Base-by-base conservation (phyloP, 805 yeast species). In the Monosporozyma yasuniensis region DNA sequence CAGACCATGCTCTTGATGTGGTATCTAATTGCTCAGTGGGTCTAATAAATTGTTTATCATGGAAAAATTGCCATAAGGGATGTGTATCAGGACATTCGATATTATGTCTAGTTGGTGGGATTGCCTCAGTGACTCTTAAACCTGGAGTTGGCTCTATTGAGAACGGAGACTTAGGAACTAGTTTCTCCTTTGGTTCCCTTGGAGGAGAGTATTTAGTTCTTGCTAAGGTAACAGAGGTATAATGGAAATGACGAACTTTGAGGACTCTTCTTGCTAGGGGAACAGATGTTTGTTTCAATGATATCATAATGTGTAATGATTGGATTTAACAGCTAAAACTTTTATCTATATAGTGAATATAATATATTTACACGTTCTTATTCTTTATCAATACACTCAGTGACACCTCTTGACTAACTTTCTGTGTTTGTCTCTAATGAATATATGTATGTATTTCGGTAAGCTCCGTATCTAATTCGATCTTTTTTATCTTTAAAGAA, bases 21-120 rank as follows among this genome's bases (percentile, higher is more conserved):
- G 66, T 63, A 47, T 77, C 72, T 27, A 80, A 60, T 21, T 82
- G 86, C 2, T 73, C 78, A 2, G 76, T 67, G 1, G 72, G 64
- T 57, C 97, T 77, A 52, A 85, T 69, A 52, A 81, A 79, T 59
- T 76, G 73, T 50, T 81, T 74, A 38, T 85, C 76, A 46, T 72
- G 65, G 71, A 91, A 93, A 65, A 93, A 93, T 59, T 86, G 90
- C 96, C 96, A 93, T 55, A 93, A 74, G 28, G 98, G 99, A 68
- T 93, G 99, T 64, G 84, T 85, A 4, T 84, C 91, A 12, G 80
- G 76, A 32, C 86, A 85, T 52, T 75, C 75, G 49, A 90, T 74
- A 66, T 87, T 87, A 55, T 76, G 73, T 48, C 78, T 82, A 1
- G 93, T 78, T 14, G 99, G 98, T 12, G 87, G 77, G 56, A 93